Percentiles rank a stretch among this genome's conserved stretches.
Evolutionary conservation across 2,329 filamentous ascomycete species (phyloP).

Genomic region (Penicillium polonicum): DNA sequence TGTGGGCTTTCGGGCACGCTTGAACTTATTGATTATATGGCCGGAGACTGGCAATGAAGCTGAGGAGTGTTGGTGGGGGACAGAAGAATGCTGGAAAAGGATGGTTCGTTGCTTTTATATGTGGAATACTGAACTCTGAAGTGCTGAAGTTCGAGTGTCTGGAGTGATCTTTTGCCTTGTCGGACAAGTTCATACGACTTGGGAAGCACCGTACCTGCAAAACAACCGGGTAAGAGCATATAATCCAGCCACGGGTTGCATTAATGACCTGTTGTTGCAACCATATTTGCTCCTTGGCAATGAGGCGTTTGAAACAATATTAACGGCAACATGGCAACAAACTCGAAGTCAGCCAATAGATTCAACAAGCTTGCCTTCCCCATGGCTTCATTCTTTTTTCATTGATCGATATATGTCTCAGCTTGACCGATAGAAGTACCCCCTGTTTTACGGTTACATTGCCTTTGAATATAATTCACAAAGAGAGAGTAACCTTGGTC

Average conservation of each 20-base stretch:
- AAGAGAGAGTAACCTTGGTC: constrained; percentile 11
- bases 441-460: constrained; percentile 22
- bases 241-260: constrained; percentile 10
- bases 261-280: constrained; percentile 5
- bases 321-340: not conserved
- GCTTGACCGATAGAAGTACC: not conserved
- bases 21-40: not conserved
- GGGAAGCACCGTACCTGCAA: not conserved
- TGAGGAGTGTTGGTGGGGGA: not conserved
- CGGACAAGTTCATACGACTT: constrained; percentile 1
- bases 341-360: not conserved
- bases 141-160: not conserved
- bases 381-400: not conserved
- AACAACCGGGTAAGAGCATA: not conserved
- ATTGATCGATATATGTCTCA: constrained; percentile 13
- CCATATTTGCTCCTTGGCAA: not conserved
- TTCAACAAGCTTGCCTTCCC: not conserved
- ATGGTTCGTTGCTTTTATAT: not conserved
- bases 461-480: not conserved
- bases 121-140: not conserved
- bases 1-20: not conserved
- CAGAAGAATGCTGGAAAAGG: not conserved
- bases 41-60: not conserved
- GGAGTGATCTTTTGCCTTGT: not conserved
- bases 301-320: constrained; percentile 2